Evolutionary conservation across 352 stramenopile species (phyloP).

Genomic region (Globisporangium perplexum): DNA sequence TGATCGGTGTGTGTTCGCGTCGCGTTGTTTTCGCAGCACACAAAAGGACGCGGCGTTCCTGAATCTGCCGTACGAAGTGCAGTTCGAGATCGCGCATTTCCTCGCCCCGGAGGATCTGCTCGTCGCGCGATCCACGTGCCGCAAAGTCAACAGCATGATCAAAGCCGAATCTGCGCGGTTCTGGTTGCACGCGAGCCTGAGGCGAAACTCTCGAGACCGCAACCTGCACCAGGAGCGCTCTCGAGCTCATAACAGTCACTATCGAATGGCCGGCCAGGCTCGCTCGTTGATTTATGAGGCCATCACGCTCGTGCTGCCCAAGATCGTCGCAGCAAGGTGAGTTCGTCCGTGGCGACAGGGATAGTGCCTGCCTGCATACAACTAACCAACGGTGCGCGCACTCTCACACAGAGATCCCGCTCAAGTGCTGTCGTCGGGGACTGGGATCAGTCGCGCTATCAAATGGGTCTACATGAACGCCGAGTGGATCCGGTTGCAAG

Average conservation of each 20-base stretch:
- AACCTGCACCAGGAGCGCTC: slow-evolving; percentile 39
- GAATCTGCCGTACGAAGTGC: slow-evolving; percentile 71
- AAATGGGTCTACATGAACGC: slow-evolving; percentile 87
- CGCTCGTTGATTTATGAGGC: slow-evolving; percentile 77
- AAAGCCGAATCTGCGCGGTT: slow-evolving; percentile 79
- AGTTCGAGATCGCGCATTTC: slow-evolving; percentile 75
- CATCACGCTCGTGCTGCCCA: slow-evolving; percentile 69
- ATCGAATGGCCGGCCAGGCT: slow-evolving; percentile 41
- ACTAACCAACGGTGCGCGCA: background rate
- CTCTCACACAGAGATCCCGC: slow-evolving; percentile 43
- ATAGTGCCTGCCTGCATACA: background rate
- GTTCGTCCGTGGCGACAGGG: background rate
- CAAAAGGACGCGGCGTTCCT: slow-evolving; percentile 62
- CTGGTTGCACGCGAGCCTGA: slow-evolving; percentile 77
- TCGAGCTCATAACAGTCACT: slow-evolving; percentile 36
- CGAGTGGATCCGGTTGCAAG: slow-evolving; percentile 76
- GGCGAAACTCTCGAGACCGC: slow-evolving; percentile 54
- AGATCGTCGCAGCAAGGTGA: slow-evolving; percentile 55
- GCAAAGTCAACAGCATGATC: slow-evolving; percentile 81
- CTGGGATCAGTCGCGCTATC: slow-evolving; percentile 63
- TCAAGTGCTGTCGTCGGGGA: slow-evolving; percentile 61
- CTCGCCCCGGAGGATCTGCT: slow-evolving; percentile 74
- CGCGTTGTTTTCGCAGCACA: slow-evolving; percentile 26
- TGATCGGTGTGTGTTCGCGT: slow-evolving; percentile 1
- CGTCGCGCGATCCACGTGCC: slow-evolving; percentile 61